Base-by-base conservation (phyloP, 2,329 filamentous ascomycete genomes). In the Fusarium sp. region DNA sequence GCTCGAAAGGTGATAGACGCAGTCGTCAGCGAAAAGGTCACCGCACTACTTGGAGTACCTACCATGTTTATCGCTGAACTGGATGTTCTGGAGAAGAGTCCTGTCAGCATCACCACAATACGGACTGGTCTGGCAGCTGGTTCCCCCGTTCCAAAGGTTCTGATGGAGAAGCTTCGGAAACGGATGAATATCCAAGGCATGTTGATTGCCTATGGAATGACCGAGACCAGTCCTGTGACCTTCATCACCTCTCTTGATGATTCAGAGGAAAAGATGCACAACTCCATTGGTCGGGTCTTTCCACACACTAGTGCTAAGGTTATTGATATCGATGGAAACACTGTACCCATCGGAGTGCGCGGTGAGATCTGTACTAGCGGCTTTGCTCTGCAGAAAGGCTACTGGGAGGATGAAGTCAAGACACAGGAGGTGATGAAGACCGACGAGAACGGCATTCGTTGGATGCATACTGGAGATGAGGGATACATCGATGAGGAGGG, bases 31-130 rank as follows among this genome's bases (percentile, higher is more conserved):
- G 85, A 88, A 66, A 81, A 81, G 64, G 86, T 84, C 54, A 93
- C 91, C 1, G 92, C 89, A 0, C 74, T 84, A 14, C 79, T 82
- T 59, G 82, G 81, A 2, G 82, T 94, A 0, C 91, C 92, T 2
- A 93, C 92, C 6, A 94, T 94, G 92, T 93, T 93, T 77, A 84
- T 92, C 22, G 88, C 91, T 11, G 89, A 92, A 71, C 84, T 93
- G 14, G 69, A 69, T 2, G 68, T 80, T 7, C 83, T 93, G 1
- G 63, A 61, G 35, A 27, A 24, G 14, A 58, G n/a, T 18, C 35
- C 56, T 7, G 56, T 58, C 22, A 38, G 20, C 9, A 58, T 58
- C 10, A 24, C 9, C 22, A 58, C 56, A 27, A 38, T 58, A 38
- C 56, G 56, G 16, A 58, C 56, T 14, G 56, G 56, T 14, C 22